phyloP scores from a whole-genome alignment of 768 basidiomycete species.

The Floccularia luteovirens region DNA sequence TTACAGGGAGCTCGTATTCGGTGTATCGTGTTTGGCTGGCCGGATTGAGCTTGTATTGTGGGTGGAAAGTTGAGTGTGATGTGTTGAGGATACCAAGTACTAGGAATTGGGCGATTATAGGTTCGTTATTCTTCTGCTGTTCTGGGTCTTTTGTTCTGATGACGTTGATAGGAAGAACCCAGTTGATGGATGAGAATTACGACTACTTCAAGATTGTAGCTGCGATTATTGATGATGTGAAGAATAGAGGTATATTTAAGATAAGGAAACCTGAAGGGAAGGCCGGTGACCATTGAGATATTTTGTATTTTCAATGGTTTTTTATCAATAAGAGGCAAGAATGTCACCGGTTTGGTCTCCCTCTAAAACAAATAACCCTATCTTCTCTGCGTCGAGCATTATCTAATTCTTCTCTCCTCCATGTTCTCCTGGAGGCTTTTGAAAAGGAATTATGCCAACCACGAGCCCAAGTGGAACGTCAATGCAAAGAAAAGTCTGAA shows the following conservation, averaged over 20 bases:
- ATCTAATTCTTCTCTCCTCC: no score
- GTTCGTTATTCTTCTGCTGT: constrained; percentile 31
- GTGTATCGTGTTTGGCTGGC: constrained; percentile 87
- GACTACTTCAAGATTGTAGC: constrained; percentile 36
- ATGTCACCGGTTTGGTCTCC: no score
- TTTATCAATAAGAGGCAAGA: no score
- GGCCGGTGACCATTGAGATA: constrained; percentile 29
- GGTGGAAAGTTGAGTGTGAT: constrained; percentile 87
- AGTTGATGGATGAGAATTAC: constrained; percentile 3
- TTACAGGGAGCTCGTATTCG: constrained; percentile 63
- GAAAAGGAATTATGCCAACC: constrained; percentile 20
- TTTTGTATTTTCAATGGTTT: no score
- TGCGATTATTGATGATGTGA: constrained; percentile 47
- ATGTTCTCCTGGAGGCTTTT: constrained; percentile 28
- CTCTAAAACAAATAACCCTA: no score
- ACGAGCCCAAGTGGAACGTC: constrained; percentile 16
- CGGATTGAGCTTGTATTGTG: constrained; percentile 58
- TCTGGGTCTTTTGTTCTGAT: constrained; percentile 3
- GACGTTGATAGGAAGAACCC: constrained; percentile 16
- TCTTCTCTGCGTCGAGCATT: no score
- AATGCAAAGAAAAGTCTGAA: constrained; percentile 15
- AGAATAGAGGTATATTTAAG: constrained; percentile 63
- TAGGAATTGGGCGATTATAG: constrained; percentile 86
- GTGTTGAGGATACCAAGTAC: constrained; percentile 87
- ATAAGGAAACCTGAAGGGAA: constrained; percentile 69